phyloP scores from a whole-genome alignment of 148 eudicot genomes.

The Vaccinium corymbosum region DNA sequence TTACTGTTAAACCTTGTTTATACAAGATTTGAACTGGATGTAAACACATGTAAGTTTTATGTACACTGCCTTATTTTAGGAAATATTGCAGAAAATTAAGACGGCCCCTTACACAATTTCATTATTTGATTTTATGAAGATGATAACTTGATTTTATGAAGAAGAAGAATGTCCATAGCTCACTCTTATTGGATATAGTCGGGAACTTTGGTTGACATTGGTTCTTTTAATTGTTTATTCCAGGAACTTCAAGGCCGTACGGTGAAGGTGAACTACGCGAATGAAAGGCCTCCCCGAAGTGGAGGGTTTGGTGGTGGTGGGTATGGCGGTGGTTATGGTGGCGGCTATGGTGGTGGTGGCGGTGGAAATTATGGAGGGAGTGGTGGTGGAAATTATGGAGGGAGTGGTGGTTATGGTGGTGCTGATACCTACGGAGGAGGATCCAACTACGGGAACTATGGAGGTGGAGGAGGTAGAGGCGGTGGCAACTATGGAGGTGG shows the following conservation, averaged over 20 bases:
- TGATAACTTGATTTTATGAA: neutral
- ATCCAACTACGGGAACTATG: neutral
- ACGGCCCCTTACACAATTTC: neutral
- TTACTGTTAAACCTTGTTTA: neutral
- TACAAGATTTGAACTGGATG: neutral
- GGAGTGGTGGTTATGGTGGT: constrained; percentile 19
- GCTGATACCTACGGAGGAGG: constrained; percentile 18
- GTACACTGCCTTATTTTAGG: neutral
- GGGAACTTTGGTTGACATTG: neutral
- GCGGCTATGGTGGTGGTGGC: neutral
- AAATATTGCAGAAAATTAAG: neutral
- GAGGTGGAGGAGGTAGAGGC: constrained; percentile 9
- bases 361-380: constrained; percentile 9
- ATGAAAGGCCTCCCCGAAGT: constrained; percentile 59
- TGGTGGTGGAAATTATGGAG: constrained; percentile 20
- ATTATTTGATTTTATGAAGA: neutral
- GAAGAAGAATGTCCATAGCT: neutral
- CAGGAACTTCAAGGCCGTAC: constrained; percentile 83
- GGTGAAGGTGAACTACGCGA: constrained; percentile 67
- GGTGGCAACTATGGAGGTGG: constrained; percentile 15
- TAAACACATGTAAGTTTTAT: neutral
- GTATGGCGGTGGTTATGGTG: constrained; percentile 28
- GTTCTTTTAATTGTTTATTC: constrained; percentile 10
- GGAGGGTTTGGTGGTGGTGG: constrained; percentile 31
- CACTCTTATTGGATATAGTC: neutral